Evolutionary conservation across 2,329 filamentous ascomycete genomes (phyloP).

Genomic region (Alternaria conjuncta): DNA sequence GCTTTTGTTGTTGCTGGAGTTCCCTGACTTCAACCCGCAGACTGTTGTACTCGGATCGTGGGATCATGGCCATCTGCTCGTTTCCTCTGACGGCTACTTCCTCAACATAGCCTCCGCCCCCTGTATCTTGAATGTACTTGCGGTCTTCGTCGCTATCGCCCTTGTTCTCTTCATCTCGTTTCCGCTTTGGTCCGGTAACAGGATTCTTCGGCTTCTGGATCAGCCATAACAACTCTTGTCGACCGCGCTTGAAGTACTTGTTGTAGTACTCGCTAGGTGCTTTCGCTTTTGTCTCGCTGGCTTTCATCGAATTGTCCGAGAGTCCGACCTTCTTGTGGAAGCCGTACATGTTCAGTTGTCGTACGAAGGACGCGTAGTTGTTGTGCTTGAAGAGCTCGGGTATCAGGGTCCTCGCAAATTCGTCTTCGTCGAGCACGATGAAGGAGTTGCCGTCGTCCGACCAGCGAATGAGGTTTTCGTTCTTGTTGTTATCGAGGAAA

Average conservation of each 20-base stretch:
- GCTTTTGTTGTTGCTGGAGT: constrained; percentile 83
- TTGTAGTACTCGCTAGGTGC: constrained; percentile 98
- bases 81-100: constrained; percentile 45
- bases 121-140: constrained; percentile 54
- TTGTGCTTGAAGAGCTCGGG: constrained; percentile 81
- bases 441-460: constrained; percentile 96
- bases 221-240: constrained; percentile 91
- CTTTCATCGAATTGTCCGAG: constrained; percentile 96
- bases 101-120: constrained; percentile 49
- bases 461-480: constrained; percentile 95
- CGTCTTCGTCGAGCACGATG: constrained; percentile 94
- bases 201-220: constrained; percentile 93
- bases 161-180: constrained; percentile 64
- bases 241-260: constrained; percentile 90
- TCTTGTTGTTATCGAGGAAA: constrained; percentile 91
- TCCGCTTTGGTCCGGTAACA: constrained; percentile 55
- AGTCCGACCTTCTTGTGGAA: constrained; percentile 67
- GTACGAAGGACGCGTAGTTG: constrained; percentile 79
- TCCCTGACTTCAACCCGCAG: constrained; percentile 81
- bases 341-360: constrained; percentile 68
- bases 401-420: constrained; percentile 75
- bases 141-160: constrained; percentile 74
- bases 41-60: constrained; percentile 75
- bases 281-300: constrained; percentile 96
- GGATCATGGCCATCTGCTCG: constrained; percentile 59